phyloP scores from a whole-genome alignment of 768 basidiomycete species.

The Collybia mongolica region DNA sequence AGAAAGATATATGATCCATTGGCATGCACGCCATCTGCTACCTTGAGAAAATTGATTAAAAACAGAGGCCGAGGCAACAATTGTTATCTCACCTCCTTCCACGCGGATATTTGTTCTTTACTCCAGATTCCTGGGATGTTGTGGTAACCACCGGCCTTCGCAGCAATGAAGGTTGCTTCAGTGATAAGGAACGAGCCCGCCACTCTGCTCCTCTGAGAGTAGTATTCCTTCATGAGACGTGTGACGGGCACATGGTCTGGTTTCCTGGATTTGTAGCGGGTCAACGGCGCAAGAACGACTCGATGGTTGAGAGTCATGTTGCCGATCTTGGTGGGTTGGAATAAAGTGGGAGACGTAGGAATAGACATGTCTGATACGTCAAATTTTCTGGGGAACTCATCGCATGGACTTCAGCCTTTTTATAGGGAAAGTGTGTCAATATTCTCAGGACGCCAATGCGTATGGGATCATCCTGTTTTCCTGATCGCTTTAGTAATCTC shows the following conservation, averaged over 20 bases:
- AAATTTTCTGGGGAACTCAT: too few species aligned
- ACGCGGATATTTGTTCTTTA: constrained; percentile 55
- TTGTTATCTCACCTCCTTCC: constrained; percentile 45
- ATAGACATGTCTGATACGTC: too few species aligned
- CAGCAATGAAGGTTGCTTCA: constrained; percentile 46
- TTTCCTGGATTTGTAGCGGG: constrained; percentile 13
- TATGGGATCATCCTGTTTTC: too few species aligned
- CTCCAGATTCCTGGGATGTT: constrained; percentile 66
- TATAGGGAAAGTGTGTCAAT: too few species aligned
- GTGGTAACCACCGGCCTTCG: constrained; percentile 44
- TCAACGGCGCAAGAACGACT: constrained; percentile 38
- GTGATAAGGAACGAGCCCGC: constrained; percentile 43
- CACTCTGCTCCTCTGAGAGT: constrained; percentile 30
- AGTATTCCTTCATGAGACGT: constrained; percentile 31
- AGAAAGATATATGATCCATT: constrained; percentile 45
- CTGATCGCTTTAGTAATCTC: too few species aligned
- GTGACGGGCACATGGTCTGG: constrained; percentile 22
- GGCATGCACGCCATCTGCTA: constrained; percentile 58
- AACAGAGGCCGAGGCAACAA: too few species aligned
- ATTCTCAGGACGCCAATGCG: too few species aligned
- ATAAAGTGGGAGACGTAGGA: constrained; percentile 20
- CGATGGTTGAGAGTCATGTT: constrained; percentile 36
- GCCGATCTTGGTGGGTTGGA: constrained; percentile 39
- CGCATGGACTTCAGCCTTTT: too few species aligned
- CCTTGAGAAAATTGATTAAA: constrained; percentile 24